Percentiles rank a stretch among this genome's conserved stretches.
These are phyloP conservation scores for Euclidium syriacum DNA, from an alignment of 345 rosid genomes.

Conservation along the genomic window DNA sequence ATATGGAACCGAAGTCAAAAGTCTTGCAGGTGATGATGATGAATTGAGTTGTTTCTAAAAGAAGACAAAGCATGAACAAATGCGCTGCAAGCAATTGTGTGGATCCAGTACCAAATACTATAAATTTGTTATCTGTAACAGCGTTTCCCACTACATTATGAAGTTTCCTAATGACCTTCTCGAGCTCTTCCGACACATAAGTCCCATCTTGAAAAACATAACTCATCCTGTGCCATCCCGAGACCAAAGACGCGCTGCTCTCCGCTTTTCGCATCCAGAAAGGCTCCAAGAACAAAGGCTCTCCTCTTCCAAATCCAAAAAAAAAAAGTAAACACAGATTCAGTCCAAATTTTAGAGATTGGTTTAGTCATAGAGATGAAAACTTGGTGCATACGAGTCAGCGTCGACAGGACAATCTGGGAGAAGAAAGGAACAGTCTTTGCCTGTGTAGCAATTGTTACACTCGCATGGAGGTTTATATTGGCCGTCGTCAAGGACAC, in stretches of 20 bases:
- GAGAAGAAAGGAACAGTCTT: constrained; percentile 44
- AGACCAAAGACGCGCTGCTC: constrained; percentile 18
- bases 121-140: constrained; percentile 37
- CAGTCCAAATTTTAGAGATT: background rate
- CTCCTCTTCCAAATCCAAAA: constrained; percentile 12
- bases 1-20: constrained; percentile 51
- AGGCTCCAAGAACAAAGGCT: constrained; percentile 30
- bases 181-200: constrained; percentile 30
- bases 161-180: constrained; percentile 39
- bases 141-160: constrained; percentile 57
- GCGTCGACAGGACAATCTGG: constrained; percentile 44
- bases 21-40: constrained; percentile 41
- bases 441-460: constrained; percentile 47
- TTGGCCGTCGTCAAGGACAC: constrained; percentile 26
- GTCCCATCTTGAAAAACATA: background rate
- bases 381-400: constrained; percentile 34
- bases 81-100: constrained; percentile 64
- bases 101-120: constrained; percentile 57
- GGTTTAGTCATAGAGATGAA: background rate
- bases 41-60: too few species aligned
- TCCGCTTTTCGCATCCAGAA: constrained; percentile 20
- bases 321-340: background rate
- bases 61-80: constrained; percentile 56
- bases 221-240: constrained; percentile 24
- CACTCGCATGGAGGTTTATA: constrained; percentile 58